Conservation (phyloP, 345 rosid genomes). For the Bruguiera parviflora region DNA sequence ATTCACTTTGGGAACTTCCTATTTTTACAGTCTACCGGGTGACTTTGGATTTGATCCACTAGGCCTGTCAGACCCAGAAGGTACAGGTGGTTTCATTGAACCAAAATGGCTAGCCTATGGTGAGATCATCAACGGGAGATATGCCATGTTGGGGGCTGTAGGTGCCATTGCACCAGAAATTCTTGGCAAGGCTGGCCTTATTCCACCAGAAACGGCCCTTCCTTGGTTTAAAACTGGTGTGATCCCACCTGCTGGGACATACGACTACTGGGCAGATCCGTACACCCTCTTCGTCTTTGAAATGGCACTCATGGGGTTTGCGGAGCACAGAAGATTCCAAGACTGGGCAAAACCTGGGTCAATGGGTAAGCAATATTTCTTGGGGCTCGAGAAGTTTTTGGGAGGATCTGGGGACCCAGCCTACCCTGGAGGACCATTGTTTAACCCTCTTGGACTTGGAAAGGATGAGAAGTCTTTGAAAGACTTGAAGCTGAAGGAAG, state of each 20-base stretch:
- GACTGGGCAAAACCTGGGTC: conserved; percentile 93
- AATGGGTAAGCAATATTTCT: conserved; percentile 88
- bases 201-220: conserved; percentile 82
- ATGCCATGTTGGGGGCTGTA: conserved; percentile 75
- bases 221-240: conserved; percentile 98
- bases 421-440: conserved; percentile 93
- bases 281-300: conserved; percentile 88
- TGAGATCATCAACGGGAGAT: conserved; percentile 81
- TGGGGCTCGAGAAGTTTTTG: conserved; percentile 76
- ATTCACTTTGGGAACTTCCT: not conserved
- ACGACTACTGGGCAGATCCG: conserved; percentile 91
- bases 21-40: conserved; percentile 67
- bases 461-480: conserved; percentile 86
- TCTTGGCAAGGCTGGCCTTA: conserved; percentile 75
- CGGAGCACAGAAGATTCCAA: conserved; percentile 93
- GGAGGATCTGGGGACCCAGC: conserved; percentile 83
- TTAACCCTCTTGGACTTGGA: conserved; percentile 90
- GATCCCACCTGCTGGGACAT: conserved; percentile 94
- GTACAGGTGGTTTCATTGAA: conserved; percentile 93
- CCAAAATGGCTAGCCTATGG: conserved; percentile 96
- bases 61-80: conserved; percentile 97
- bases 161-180: conserved; percentile 94
- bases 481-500: conserved; percentile 90
- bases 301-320: conserved; percentile 95
- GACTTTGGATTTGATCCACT: conserved; percentile 93